Base-by-base conservation (phyloP, 2,329 filamentous ascomycete genomes). In the Aspergillus neoniger region DNA sequence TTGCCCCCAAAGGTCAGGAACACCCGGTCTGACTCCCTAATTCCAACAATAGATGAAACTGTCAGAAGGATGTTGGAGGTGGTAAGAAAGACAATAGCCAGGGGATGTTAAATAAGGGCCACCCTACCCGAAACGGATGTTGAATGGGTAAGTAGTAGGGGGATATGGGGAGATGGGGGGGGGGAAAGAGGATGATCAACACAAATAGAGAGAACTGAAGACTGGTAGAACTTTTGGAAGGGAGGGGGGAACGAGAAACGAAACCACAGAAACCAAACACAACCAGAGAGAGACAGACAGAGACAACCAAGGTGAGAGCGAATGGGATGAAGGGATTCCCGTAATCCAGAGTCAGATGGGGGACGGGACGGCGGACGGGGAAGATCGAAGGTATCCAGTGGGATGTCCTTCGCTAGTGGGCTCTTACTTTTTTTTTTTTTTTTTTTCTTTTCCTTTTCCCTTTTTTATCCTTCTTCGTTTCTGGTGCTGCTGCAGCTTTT, bases 291-390 rank as follows among this genome's bases (percentile, higher is more conserved):
- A 59, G 25, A 41, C 54, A 49, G 59, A 47, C 41, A 36, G 12
- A 36, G 25, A 47, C 48, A 59, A 30, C 32, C 41, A 56, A 47
- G 55, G 36, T 28, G 32, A 50, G 51, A 53, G 55, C 28, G 62
- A 51, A 59, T 65, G 51, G 55, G 60, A 64, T 55, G 58, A 56
- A 64, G 58, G 60, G 61, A 60, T 55, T 59, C 55, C 58, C 51
- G 60, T 60, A 65, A 57, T 61, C 53, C 30, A 36, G 32, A 60
- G 54, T 54, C 43, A 54, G 63, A 63, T 59, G 57, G 63, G 63
- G 64, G 61, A 62, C 54, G 64, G 59, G 48, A 63, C 53, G 61
- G 55, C 56, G 59, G 62, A 64, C 58, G 63, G 58, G 59, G 63
- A 58, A 66, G 59, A 60, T 62, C 57, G 52, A 58, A 41, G 38